These are phyloP conservation scores for Rhizopogon vesiculosus DNA, from an alignment of 768 basidiomycete genomes.

Conservation along the genomic window DNA sequence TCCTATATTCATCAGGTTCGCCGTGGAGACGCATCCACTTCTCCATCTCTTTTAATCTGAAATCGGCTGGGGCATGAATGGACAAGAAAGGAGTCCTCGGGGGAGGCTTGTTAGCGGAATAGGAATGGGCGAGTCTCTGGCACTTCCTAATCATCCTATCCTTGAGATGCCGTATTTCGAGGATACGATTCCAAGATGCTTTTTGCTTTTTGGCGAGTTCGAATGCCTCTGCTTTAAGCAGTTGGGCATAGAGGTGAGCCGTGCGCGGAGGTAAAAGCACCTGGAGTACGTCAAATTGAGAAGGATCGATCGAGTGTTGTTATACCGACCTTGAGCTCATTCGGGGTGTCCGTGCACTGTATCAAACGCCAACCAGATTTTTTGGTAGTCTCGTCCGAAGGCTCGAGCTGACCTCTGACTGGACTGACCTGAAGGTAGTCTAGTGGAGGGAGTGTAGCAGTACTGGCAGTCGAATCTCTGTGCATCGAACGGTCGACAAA, in stretches of 20 bases:
- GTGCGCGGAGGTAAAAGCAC: constrained; percentile 67
- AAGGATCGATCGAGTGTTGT: not conserved
- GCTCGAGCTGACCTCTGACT: constrained; percentile 71
- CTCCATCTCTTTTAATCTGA: constrained; percentile 75
- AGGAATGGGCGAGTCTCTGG: constrained; percentile 51
- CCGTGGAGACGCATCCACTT: constrained; percentile 62
- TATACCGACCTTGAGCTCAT: constrained; percentile 60
- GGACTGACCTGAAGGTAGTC: constrained; percentile 61
- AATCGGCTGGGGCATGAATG: constrained; percentile 64
- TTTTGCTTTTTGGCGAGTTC: constrained; percentile 55
- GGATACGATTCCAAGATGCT: constrained; percentile 63
- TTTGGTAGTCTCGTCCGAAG: constrained; percentile 45
- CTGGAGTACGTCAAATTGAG: constrained; percentile 29
- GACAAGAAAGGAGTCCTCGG: constrained; percentile 53
- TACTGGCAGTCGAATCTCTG: constrained; percentile 18
- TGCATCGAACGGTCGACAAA: constrained; percentile 13
- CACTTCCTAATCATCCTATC: constrained; percentile 82
- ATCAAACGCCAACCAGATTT: constrained; percentile 66
- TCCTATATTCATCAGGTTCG: constrained; percentile 16
- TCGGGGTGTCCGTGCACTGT: constrained; percentile 71
- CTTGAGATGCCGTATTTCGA: constrained; percentile 73
- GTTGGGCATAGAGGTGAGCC: constrained; percentile 58
- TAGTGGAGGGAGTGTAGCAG: constrained; percentile 28
- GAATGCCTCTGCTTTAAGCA: constrained; percentile 55
- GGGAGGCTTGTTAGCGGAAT: constrained; percentile 34